Conservation (phyloP, 805 yeast species). For the Metschnikowia corniflorae region DNA sequence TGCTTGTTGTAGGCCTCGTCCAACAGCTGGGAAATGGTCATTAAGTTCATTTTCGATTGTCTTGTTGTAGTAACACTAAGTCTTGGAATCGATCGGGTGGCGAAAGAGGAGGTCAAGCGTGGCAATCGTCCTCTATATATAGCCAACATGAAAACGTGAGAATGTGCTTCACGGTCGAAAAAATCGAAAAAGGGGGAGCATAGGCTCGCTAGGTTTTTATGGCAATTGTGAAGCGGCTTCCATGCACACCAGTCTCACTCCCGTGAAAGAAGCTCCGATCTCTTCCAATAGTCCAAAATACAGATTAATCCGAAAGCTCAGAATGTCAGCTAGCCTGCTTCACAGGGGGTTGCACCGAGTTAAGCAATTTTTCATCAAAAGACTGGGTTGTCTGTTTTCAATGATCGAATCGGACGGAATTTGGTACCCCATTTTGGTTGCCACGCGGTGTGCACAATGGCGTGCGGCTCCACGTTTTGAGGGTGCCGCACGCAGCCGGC, state of each 20-base stretch:
- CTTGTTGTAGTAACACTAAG: not conserved
- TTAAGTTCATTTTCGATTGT: constrained; percentile 35
- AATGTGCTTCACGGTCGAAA: too few relatives aligned
- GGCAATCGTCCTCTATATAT: constrained; percentile 13
- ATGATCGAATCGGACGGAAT: too few relatives aligned
- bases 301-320: too few relatives aligned
- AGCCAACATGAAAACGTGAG: constrained; percentile 13
- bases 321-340: too few relatives aligned
- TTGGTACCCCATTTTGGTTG: too few relatives aligned
- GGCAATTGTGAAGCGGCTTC: constrained; percentile 10
- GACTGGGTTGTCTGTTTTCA: too few relatives aligned
- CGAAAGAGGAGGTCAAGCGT: constrained; percentile 1
- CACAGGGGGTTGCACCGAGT: too few relatives aligned
- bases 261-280: constrained; percentile 9
- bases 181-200: constrained; percentile 5
- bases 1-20: constrained; percentile 49
- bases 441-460: too few relatives aligned
- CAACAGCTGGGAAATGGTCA: constrained; percentile 53
- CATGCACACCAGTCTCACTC: constrained; percentile 10
- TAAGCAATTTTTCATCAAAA: too few relatives aligned
- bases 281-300: too few relatives aligned
- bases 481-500: too few relatives aligned
- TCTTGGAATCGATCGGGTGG: not conserved
- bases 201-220: constrained; percentile 3
- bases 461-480: too few relatives aligned